Conservation (phyloP, 2,329 filamentous ascomycete species). For the Xylariaceae sp. region DNA sequence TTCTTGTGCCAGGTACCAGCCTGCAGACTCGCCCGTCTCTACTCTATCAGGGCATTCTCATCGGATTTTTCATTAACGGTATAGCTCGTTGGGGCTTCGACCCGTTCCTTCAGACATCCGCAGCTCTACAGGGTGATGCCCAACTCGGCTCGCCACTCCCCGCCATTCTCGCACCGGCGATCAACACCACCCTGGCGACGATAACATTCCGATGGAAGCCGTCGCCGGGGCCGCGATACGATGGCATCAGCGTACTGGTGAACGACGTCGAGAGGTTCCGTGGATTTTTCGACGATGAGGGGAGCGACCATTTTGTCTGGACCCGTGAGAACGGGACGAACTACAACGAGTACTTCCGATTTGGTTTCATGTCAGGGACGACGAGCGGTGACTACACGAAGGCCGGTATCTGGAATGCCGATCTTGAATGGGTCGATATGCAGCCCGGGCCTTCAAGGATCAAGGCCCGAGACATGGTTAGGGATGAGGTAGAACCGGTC, state of each 20-base stretch:
- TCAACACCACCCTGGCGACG: conserved; percentile 58
- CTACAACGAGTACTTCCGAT: conserved; percentile 74
- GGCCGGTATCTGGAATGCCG: conserved; percentile 69
- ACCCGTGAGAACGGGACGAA: conserved; percentile 48
- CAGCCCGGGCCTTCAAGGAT: conserved; percentile 59
- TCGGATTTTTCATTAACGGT: conserved; percentile 93
- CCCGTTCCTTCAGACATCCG: conserved; percentile 80
- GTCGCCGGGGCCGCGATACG: conserved; percentile 57
- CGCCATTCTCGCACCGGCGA: conserved; percentile 49
- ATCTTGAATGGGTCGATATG: conserved; percentile 70
- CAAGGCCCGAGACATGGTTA: conserved; percentile 30
- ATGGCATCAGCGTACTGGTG: conserved; percentile 78
- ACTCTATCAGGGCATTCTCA: conserved; percentile 84
- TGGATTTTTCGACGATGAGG: conserved; percentile 66
- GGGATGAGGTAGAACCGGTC: conserved; percentile 18
- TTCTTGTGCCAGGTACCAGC: conserved; percentile 84
- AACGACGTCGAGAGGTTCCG: conserved; percentile 84
- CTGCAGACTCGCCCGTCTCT: conserved; percentile 85
- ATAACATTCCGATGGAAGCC: conserved; percentile 64
- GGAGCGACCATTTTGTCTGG: conserved; percentile 63
- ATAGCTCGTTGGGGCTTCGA: conserved; percentile 94
- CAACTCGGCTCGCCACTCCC: conserved; percentile 66
- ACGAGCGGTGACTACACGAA: conserved; percentile 71
- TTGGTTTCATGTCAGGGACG: conserved; percentile 72
- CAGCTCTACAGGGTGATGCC: conserved; percentile 69